These are phyloP conservation scores for Corymbia calophylla DNA, from an alignment of 441 rosid species.

Conservation along the genomic window DNA sequence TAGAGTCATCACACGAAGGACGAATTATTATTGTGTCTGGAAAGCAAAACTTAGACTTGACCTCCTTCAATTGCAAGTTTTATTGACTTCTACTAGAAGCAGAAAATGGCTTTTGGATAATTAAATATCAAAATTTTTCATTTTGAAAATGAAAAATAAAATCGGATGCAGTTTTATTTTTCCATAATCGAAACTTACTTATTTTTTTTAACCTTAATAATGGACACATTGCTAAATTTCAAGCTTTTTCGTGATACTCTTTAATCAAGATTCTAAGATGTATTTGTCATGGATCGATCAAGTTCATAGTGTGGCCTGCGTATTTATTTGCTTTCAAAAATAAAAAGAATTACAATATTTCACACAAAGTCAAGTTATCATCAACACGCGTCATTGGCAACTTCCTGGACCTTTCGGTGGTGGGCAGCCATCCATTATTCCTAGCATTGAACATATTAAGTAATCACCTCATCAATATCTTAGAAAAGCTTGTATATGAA, in stretches of 20 bases:
- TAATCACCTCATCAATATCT: not conserved
- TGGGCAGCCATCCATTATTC: not conserved
- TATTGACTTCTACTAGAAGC: not conserved
- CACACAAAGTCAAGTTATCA: not conserved
- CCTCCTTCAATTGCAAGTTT: not conserved
- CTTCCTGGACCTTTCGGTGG: not conserved
- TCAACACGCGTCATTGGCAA: not conserved
- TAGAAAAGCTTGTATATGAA: not conserved
- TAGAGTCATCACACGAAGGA: not conserved
- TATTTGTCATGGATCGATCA: not conserved
- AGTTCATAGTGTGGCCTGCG: not conserved
- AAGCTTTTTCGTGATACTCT: not conserved
- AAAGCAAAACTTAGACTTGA: not conserved
- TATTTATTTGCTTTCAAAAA: not conserved
- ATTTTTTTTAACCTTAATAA: not conserved
- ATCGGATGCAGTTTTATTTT: not conserved
- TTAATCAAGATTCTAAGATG: not conserved
- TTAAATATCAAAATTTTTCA: not conserved
- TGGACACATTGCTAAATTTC: not conserved
- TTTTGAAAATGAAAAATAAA: not conserved
- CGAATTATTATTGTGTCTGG: not conserved
- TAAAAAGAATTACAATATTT: not conserved
- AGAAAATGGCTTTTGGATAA: not conserved
- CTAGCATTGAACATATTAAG: not conserved
- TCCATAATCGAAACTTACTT: not conserved